Evolutionary conservation across 305 asterid species (phyloP), one percentile per base, ranked within the genome.

Genomic region (Fraxinus greggii): DNA sequence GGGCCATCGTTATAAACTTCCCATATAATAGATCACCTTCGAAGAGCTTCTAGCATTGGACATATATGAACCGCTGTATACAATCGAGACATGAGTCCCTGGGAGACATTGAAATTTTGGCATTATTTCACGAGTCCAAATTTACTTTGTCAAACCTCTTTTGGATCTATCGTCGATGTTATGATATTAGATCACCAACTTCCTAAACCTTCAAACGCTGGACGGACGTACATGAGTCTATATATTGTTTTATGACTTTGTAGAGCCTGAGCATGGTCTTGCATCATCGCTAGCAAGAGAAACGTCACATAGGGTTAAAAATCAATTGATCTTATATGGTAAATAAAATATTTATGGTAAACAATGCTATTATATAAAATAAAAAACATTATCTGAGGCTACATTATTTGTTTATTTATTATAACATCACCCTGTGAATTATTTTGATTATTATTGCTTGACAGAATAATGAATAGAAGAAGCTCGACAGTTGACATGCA

Each of bases 401-500:
- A 67, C 8, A 56, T n/a, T 56, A 19, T 31, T 13, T 13, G 32
- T 26, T 67, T 29, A 15, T 31, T 70, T 28, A 63, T 51, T 15
- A 80, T 70, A 83, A 76, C 48, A 19, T 56, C 67, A 19, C 12
- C 67, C 4, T 19, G 4, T 56, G 67, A 56, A 19, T 56, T 19
- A n/a, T 82, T 67, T 29, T 15, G 23, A 51, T 35, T 75, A 81
- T 78, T 36, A 40, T 72, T 80, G 72, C 80, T 82, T 84, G 86
- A 79, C 79, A 73, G 83, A 84, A 72, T 77, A 24, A 26, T 33
- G 76, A 29, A 31, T 56, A 5, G 48, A 56, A 48, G 24, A 80
- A 61, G 79, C 81, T 72, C 80, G 79, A 78, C 80, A 78, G 86
- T 81, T 85, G 88, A 85, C 86, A 51, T 54, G 70, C 51, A 80